Base-by-base conservation (phyloP, 108 stramenopile species). In the Fistulifera solaris region DNA sequence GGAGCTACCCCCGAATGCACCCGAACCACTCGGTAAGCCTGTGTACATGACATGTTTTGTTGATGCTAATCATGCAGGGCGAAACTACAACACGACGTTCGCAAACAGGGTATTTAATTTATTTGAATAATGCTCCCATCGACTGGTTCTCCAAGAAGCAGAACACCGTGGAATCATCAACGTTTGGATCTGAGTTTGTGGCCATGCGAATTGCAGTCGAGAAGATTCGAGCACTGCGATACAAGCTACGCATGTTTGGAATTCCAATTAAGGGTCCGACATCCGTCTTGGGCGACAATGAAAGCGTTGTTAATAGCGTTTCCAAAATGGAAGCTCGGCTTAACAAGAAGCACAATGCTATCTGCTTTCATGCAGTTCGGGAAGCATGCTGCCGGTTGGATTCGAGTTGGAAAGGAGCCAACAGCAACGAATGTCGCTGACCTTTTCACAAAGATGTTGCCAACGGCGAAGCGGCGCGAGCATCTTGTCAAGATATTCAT, bases 51-150 rank as follows among this genome's bases (percentile, higher is more conserved):
- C 40, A 1, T 14, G 4, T 10, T 65, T 65, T 38, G 53, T 73
- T 51, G 72, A 73, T 61, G 43, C 74, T 12, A 48, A 63, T 54
- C 74, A 75, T 67, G 65, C 66, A 13, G 65, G 74, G n/a, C 2
- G 48, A 71, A 31, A 31, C 10, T 1, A 48, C 63, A 1, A 75
- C 68, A 27, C 41, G 69, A 1, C 8, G 66, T 5, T 75, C 74
- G 15, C 69, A 59, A 25, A 63, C 68, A 2, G 73, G 73, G 1
- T 31, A 69, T 27, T 16, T 75, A 1, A 53, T 75, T 11, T 75
- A 63, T 50, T 15, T 67, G 27, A 65, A 70, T 19, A 62, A 56
- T 38, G 42, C 76, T 22, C 65, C 58, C 1, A 65, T 77, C 5
- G 39, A 41, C 1, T 57, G 41, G 46, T 70, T 25, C 15, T 51